Evolutionary conservation across 345 rosid genomes (phyloP).

Genomic region (Geranium rotundifolium): DNA sequence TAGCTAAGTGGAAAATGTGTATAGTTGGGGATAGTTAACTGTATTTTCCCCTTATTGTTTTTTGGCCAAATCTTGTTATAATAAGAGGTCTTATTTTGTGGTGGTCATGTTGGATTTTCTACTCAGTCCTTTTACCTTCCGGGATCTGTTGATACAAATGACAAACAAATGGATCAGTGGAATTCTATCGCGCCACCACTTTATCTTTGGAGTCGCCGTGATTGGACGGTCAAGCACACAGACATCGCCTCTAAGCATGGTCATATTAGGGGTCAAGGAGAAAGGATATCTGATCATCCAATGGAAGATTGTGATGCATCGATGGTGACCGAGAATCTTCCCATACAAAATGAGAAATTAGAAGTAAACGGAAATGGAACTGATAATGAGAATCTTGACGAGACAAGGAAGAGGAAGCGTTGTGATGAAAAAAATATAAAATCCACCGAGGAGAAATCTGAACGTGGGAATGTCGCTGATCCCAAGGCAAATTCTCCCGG

Average conservation of each 20-base stretch:
- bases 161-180: constrained; percentile 75
- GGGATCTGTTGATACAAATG: constrained; percentile 58
- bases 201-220: constrained; percentile 81
- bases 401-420: constrained; percentile 15
- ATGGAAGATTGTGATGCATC: constrained; percentile 13
- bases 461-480: neutral
- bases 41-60: too few species aligned
- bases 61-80: neutral
- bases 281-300: constrained; percentile 10
- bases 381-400: neutral
- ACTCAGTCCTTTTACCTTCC: constrained; percentile 88
- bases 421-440: constrained; percentile 16
- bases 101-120: constrained; percentile 2
- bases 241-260: constrained; percentile 45
- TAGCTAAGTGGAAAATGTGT: too few species aligned
- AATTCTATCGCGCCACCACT: constrained; percentile 54
- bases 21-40: too few species aligned
- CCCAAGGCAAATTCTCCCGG: constrained; percentile 19
- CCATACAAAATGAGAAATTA: constrained; percentile 18
- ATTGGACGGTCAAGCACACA: constrained; percentile 49
- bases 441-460: constrained; percentile 16
- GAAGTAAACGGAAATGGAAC: constrained; percentile 6
- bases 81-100: constrained; percentile 4
- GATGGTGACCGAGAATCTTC: constrained; percentile 8
- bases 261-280: constrained; percentile 16